Conservation (phyloP, 192 early-diverging fungal genomes). For the Radiomyces spectabilis region DNA sequence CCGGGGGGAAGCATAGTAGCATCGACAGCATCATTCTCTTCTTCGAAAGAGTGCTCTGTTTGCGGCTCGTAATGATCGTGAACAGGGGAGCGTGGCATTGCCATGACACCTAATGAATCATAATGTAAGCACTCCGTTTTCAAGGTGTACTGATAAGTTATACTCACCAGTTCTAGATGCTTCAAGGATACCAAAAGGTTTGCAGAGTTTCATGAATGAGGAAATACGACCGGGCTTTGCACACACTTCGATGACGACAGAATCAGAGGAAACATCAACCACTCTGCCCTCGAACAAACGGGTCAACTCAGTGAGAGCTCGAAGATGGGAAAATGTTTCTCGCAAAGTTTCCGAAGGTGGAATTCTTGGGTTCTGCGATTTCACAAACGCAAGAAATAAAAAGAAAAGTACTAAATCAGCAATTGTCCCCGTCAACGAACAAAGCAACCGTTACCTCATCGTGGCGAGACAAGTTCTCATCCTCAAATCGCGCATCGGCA, state of each 20-base stretch:
- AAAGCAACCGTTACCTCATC: slow-evolving; percentile 17
- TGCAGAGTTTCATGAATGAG: slow-evolving; percentile 86
- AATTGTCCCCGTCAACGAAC: no score
- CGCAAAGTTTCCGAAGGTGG: slow-evolving; percentile 41
- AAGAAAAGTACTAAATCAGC: no score
- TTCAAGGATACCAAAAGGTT: slow-evolving; percentile 94
- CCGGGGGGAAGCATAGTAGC: slow-evolving; percentile 89
- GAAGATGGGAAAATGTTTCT: slow-evolving; percentile 56
- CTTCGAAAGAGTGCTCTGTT: slow-evolving; percentile 47
- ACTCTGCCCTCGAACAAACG: slow-evolving; percentile 80
- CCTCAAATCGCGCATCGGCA: slow-evolving; percentile 18
- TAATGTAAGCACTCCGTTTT: not conserved
- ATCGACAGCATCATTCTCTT: slow-evolving; percentile 72
- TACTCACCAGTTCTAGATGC: slow-evolving; percentile 75
- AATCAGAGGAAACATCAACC: slow-evolving; percentile 81
- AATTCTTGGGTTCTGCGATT: no score
- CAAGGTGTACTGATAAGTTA: not conserved
- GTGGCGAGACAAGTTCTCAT: slow-evolving; percentile 6
- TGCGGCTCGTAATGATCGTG: slow-evolving; percentile 68
- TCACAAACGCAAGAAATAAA: no score
- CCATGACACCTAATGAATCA: slow-evolving; percentile 70
- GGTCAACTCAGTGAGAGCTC: slow-evolving; percentile 75
- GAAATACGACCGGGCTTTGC: slow-evolving; percentile 85
- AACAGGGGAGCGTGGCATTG: slow-evolving; percentile 88
- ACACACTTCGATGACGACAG: slow-evolving; percentile 78